Evolutionary conservation across 306 rosid genomes (phyloP).

Genomic region (Trifolium pratense): DNA sequence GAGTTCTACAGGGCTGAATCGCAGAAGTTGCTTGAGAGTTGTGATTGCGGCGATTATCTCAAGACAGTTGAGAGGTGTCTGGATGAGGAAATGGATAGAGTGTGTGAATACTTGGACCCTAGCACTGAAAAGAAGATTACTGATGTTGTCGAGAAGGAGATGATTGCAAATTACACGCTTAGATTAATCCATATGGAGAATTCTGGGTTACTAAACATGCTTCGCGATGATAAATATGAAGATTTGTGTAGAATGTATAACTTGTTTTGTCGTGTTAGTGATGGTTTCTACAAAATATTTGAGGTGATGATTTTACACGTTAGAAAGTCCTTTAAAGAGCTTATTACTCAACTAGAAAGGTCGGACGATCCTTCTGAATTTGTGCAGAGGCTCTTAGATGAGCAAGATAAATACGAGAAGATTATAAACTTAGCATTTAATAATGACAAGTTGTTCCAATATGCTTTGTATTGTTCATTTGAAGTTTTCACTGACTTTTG

Average conservation of each 20-base stretch:
- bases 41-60: conserved; percentile 79
- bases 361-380: conserved; percentile 75
- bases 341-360: conserved; percentile 77
- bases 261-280: neutral
- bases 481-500: conserved; percentile 57
- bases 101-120: conserved; percentile 75
- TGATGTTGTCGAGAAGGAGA: conserved; percentile 73
- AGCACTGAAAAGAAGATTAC: conserved; percentile 69
- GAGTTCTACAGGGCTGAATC: conserved; percentile 78
- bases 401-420: conserved; percentile 75
- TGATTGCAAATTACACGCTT: conserved; percentile 78
- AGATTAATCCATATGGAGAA: conserved; percentile 67
- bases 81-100: conserved; percentile 82
- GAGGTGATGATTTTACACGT: conserved; percentile 67
- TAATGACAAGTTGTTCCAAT: conserved; percentile 73
- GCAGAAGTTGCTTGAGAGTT: conserved; percentile 71
- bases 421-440: conserved; percentile 62
- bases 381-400: conserved; percentile 73
- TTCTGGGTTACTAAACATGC: neutral
- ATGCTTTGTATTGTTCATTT: conserved; percentile 76
- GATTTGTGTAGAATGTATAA: neutral
- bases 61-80: conserved; percentile 71
- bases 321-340: conserved; percentile 69
- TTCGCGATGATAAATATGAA: neutral
- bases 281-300: neutral